phyloP scores from a whole-genome alignment of 83 land plant genomes.

The Thuja plicata region DNA sequence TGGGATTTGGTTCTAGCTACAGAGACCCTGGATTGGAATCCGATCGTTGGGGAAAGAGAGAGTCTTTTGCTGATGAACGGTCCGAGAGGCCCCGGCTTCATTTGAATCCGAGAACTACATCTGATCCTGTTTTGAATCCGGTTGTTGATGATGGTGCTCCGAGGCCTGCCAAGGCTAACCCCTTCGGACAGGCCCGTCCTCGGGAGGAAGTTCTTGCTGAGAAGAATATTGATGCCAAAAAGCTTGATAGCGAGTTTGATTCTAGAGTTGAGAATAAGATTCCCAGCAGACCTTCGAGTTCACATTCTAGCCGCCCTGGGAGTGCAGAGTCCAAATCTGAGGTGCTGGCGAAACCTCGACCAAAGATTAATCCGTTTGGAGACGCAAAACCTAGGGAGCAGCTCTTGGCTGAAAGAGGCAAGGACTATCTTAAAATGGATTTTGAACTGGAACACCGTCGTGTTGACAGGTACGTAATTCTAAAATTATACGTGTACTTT shows the following conservation, averaged over 20 bases:
- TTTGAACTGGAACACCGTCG: conserved; percentile 65
- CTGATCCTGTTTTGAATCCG: neutral
- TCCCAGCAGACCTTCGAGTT: conserved; percentile 49
- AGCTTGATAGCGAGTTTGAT: conserved; percentile 60
- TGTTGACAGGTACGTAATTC: conserved; percentile 49
- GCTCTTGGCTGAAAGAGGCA: conserved; percentile 62
- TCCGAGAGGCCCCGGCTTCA: conserved; percentile 13
- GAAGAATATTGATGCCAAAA: conserved; percentile 75
- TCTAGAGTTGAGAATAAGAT: conserved; percentile 15
- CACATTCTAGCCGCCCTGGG: conserved; percentile 73
- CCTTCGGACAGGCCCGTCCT: conserved; percentile 88
- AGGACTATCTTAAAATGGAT: conserved; percentile 82
- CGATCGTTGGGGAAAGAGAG: conserved; percentile 13
- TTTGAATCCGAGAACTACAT: neutral
- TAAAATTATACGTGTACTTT: neutral
- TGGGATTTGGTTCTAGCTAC: conserved; percentile 24
- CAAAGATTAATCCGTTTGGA: conserved; percentile 80
- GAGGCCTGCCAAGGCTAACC: conserved; percentile 27
- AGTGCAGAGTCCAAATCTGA: conserved; percentile 60
- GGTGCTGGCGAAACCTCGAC: conserved; percentile 31
- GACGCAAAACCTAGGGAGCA: conserved; percentile 86
- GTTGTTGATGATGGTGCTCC: neutral
- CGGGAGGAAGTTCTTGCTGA: conserved; percentile 88
- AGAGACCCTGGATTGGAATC: conserved; percentile 19
- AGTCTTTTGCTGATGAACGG: conserved; percentile 7